These are phyloP conservation scores for Diaporthe caulivora DNA, from an alignment of 2,329 filamentous ascomycete species.

Conservation along the genomic window DNA sequence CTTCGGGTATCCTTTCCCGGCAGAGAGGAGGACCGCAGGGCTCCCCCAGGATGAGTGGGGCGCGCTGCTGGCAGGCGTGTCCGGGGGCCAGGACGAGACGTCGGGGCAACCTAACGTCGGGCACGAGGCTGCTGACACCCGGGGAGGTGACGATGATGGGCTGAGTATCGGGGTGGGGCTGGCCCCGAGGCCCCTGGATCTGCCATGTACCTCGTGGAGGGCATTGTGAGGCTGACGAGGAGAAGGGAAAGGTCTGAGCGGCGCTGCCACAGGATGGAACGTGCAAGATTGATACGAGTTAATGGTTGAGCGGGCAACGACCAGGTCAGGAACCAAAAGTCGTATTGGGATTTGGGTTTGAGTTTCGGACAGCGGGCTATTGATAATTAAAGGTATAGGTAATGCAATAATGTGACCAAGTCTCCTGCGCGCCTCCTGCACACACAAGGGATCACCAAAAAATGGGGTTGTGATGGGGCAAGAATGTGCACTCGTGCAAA, in stretches of 20 bases:
- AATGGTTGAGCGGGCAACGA: neutral
- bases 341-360: neutral
- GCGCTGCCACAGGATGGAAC: neutral
- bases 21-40: neutral
- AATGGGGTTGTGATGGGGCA: neutral
- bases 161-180: neutral
- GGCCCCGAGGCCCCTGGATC: slow-evolving; percentile 3
- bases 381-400: neutral
- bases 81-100: neutral
- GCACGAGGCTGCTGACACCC: neutral
- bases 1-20: neutral
- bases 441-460: neutral
- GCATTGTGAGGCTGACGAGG: neutral
- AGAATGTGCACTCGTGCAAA: neutral
- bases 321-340: neutral
- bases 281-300: too few species aligned
- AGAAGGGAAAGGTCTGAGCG: neutral
- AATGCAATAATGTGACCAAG: slow-evolving; percentile 7
- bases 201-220: neutral
- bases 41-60: neutral
- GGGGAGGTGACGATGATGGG: neutral
- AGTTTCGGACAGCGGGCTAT: neutral
- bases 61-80: neutral
- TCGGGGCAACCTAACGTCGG: neutral
- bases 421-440: neutral